Evolutionary conservation across 768 basidiomycete species (phyloP).

Genomic region (Leccinum ochraceum): DNA sequence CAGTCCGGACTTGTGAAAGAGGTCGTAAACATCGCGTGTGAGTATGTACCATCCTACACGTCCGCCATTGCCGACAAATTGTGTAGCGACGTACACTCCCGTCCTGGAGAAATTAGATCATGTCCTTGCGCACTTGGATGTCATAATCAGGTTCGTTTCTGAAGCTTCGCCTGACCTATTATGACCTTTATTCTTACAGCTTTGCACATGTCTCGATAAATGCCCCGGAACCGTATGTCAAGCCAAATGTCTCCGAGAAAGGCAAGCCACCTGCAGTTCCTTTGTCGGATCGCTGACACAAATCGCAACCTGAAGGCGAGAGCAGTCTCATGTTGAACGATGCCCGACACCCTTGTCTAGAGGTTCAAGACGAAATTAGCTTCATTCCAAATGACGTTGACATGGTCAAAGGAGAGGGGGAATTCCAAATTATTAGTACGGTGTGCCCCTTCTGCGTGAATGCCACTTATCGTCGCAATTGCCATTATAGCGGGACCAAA

Average conservation of each 20-base stretch:
- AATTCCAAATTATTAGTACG: slow-evolving; percentile 94
- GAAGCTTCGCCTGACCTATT: neutral
- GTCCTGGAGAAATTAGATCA: slow-evolving; percentile 84
- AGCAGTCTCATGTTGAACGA: slow-evolving; percentile 81
- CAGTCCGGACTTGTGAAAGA: slow-evolving; percentile 89
- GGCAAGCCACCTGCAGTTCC: slow-evolving; percentile 42
- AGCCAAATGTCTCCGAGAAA: slow-evolving; percentile 70
- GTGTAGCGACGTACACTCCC: slow-evolving; percentile 86
- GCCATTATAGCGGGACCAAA: slow-evolving; percentile 80
- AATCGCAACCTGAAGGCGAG: slow-evolving; percentile 48
- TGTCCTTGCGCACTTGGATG: slow-evolving; percentile 87
- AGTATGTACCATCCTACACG: slow-evolving; percentile 24
- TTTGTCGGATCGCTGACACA: slow-evolving; percentile 2
- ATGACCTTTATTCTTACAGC: slow-evolving; percentile 41
- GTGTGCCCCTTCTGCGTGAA: neutral
- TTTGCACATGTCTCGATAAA: slow-evolving; percentile 90
- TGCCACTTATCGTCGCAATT: slow-evolving; percentile 3
- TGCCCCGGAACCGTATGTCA: slow-evolving; percentile 86
- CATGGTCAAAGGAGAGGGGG: slow-evolving; percentile 91
- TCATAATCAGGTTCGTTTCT: slow-evolving; percentile 73
- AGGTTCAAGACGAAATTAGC: slow-evolving; percentile 92
- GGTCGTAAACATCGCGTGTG: slow-evolving; percentile 90
- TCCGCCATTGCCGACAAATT: neutral
- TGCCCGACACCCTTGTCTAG: slow-evolving; percentile 94
- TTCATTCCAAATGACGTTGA: slow-evolving; percentile 97